Base-by-base conservation (phyloP, 2,329 filamentous ascomycete genomes). In the Fusarium burgessii region DNA sequence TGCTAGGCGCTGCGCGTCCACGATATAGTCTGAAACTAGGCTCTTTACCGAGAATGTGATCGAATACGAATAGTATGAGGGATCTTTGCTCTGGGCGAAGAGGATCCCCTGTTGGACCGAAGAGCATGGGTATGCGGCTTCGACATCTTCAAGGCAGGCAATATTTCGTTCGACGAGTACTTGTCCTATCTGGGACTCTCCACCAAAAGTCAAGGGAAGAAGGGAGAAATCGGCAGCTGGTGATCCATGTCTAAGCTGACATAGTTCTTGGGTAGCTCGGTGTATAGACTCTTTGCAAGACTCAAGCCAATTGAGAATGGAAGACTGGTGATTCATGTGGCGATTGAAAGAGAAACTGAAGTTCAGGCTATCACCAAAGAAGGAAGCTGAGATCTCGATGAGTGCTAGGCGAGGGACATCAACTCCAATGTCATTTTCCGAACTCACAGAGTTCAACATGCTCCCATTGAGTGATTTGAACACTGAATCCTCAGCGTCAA, bases 81-180 rank as follows among this genome's bases (percentile, higher is more conserved):
- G 52, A 15, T 62, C 50, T n/a, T 38, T 69, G 27, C 72, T 61
- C 41, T 76, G 74, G 0, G 70, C 68, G 6, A 77, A 45, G 1
- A 77, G 45, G 1, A 76, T 73, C 3, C 73, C 74, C 17, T 74
- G 67, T 35, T 76, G 74, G 2, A 76, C 61, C 1, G 70, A 36
- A 1, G 74, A 74, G 56, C 70, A 74, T 7, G 74, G 74, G 2
- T 74, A 76, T 10, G 41, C 54, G 3, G 59, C 62, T 36, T 76
- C 73, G 15, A 76, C 17, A 0, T 47, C 23, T 1, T 20, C 15
- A 6, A 14, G 5, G 18, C 17, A 13, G n/a, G 36, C 25, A 7
- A 72, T 6, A 41, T 0, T 27, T 64, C 66, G 1, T 18, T 1
- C 23, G 5, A 23, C 23, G 6, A 71, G 63, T n/a, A 17, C 45